Percentiles rank a stretch among this genome's conserved stretches.
Evolutionary conservation across 148 eudicot species (phyloP).

Genomic region (Euryodendron excelsum): DNA sequence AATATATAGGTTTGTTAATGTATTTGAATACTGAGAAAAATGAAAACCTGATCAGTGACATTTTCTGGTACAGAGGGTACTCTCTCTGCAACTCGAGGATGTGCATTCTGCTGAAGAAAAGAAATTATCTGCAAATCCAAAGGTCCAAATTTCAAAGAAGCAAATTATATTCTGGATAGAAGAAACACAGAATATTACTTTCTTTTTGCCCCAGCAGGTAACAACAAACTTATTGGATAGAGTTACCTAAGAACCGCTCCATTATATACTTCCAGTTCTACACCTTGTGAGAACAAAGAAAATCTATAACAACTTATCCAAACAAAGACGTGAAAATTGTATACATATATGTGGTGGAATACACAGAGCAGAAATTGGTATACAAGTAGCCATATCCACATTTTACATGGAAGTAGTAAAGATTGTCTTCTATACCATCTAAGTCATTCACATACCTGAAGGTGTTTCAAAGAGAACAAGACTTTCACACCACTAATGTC

Average conservation of each 20-base stretch:
- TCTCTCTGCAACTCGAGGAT: conserved; percentile 88
- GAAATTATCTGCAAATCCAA: conserved; percentile 71
- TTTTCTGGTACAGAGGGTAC: conserved; percentile 94
- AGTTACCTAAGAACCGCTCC: background rate
- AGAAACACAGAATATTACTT: background rate
- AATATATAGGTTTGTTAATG: background rate
- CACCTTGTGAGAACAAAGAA: background rate
- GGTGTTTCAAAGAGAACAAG: too few species aligned
- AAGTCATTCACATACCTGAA: too few species aligned
- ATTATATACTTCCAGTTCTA: background rate
- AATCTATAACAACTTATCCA: too few species aligned
- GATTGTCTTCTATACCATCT: too few species aligned
- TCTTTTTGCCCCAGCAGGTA: background rate
- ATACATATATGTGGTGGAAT: too few species aligned
- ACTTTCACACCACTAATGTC: background rate
- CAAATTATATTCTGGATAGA: background rate
- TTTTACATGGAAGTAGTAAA: too few species aligned
- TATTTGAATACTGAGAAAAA: background rate
- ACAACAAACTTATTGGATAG: background rate
- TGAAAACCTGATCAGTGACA: conserved; percentile 87
- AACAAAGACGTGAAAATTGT: too few species aligned
- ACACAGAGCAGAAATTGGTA: too few species aligned
- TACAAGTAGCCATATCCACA: too few species aligned
- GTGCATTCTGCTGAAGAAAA: conserved; percentile 96
- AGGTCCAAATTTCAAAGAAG: background rate